Evolutionary conservation across 257 asterid species (phyloP).

Genomic region (Solanum boliviense): DNA sequence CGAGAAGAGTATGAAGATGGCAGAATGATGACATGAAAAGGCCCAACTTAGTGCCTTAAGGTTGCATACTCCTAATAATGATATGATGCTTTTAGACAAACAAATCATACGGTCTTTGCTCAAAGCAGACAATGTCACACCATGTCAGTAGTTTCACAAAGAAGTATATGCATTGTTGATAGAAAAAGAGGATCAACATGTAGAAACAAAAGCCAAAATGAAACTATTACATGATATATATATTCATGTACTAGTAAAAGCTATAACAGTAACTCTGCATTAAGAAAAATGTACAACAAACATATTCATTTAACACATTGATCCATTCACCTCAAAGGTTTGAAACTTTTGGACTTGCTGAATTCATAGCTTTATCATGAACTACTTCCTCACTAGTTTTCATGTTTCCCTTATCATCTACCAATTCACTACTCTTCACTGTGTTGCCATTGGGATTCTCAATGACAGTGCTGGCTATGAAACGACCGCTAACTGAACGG

Average conservation of each 20-base stretch:
- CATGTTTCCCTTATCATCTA: not conserved
- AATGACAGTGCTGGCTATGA: not conserved
- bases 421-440: not conserved
- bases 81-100: not conserved
- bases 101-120: rapidly evolving
- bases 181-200: not conserved
- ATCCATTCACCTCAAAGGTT: not conserved
- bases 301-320: not conserved
- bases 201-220: not conserved
- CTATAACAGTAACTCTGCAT: not conserved
- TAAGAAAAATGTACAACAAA: not conserved
- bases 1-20: not conserved
- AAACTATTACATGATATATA: not conserved
- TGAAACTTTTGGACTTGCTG: not conserved
- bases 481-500: not conserved
- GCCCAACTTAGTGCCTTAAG: too few relatives aligned
- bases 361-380: not conserved
- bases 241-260: not conserved
- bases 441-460: not conserved
- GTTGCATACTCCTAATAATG: not conserved
- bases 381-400: not conserved
- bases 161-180: not conserved
- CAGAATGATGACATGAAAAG: not conserved
- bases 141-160: not conserved
- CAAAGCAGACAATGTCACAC: not conserved